Percentiles rank a stretch among this genome's conserved stretches.
These are phyloP conservation scores for Fusarium pseudocircinatum DNA, from an alignment of 2,329 filamentous ascomycete genomes.

Conservation along the genomic window DNA sequence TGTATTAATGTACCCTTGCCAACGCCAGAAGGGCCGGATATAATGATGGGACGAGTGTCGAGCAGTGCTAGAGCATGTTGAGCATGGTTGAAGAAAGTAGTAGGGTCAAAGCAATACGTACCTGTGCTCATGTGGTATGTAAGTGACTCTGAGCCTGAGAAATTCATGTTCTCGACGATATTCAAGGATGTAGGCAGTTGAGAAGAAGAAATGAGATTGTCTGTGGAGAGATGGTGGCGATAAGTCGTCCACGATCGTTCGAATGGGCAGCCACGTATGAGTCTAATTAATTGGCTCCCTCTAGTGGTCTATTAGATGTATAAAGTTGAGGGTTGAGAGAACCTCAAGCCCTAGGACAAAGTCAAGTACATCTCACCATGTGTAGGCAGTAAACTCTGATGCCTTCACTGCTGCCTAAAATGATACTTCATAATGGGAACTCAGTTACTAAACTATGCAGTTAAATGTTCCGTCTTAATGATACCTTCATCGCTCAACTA, in stretches of 20 bases:
- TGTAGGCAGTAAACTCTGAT: background rate
- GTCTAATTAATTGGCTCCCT: too few relatives aligned
- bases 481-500: background rate
- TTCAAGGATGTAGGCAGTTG: background rate
- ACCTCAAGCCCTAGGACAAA: background rate
- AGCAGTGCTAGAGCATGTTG: background rate
- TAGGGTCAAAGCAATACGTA: background rate
- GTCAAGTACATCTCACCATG: background rate
- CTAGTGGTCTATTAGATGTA: too few relatives aligned
- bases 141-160: too few relatives aligned
- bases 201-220: too few relatives aligned
- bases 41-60: background rate
- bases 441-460: background rate
- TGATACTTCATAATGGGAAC: background rate
- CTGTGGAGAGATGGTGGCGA: too few relatives aligned
- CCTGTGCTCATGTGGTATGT: background rate
- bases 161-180: background rate
- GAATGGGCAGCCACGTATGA: too few relatives aligned
- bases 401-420: background rate
- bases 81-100: fast-evolving
- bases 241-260: too few relatives aligned
- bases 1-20: background rate
- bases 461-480: background rate
- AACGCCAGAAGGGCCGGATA: background rate
- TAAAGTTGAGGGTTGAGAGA: background rate